Evolutionary conservation across 2,329 filamentous ascomycete species (phyloP).

Genomic region (Daldinia sp.): DNA sequence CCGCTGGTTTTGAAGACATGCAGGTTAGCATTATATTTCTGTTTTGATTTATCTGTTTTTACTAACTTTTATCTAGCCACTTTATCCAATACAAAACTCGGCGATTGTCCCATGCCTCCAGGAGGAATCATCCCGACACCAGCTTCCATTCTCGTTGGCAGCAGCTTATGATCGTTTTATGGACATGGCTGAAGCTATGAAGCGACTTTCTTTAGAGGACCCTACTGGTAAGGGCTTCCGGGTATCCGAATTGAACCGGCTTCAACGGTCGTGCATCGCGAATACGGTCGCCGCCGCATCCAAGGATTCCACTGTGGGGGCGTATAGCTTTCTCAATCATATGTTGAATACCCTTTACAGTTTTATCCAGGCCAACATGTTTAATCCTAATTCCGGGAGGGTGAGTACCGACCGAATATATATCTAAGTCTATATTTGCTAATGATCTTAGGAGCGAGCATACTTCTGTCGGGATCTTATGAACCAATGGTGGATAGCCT

Average conservation of each 20-base stretch:
- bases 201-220: slow-evolving; percentile 53
- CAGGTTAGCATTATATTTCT: slow-evolving; percentile 53
- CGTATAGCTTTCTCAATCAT: slow-evolving; percentile 59
- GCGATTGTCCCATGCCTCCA: slow-evolving; percentile 58
- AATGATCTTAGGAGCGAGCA: slow-evolving; percentile 44
- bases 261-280: slow-evolving; percentile 67
- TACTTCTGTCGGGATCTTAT: slow-evolving; percentile 52
- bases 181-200: slow-evolving; percentile 54
- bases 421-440: slow-evolving; percentile 3
- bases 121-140: slow-evolving; percentile 42
- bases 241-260: slow-evolving; percentile 63
- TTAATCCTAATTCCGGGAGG: slow-evolving; percentile 44
- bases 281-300: slow-evolving; percentile 63
- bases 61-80: slow-evolving; percentile 58
- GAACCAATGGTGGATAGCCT: slow-evolving; percentile 64
- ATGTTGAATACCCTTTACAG: slow-evolving; percentile 53
- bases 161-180: slow-evolving; percentile 60
- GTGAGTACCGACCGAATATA: slow-evolving; percentile 35
- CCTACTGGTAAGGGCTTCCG: slow-evolving; percentile 55
- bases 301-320: slow-evolving; percentile 67
- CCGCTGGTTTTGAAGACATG: slow-evolving; percentile 48
- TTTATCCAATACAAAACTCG: slow-evolving; percentile 68
- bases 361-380: slow-evolving; percentile 52
- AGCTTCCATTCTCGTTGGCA: slow-evolving; percentile 59
- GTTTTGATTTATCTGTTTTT: slow-evolving; percentile 35